Conservation (phyloP, 2,329 filamentous ascomycete genomes). For the Neoscytalidium dimidiatum region DNA sequence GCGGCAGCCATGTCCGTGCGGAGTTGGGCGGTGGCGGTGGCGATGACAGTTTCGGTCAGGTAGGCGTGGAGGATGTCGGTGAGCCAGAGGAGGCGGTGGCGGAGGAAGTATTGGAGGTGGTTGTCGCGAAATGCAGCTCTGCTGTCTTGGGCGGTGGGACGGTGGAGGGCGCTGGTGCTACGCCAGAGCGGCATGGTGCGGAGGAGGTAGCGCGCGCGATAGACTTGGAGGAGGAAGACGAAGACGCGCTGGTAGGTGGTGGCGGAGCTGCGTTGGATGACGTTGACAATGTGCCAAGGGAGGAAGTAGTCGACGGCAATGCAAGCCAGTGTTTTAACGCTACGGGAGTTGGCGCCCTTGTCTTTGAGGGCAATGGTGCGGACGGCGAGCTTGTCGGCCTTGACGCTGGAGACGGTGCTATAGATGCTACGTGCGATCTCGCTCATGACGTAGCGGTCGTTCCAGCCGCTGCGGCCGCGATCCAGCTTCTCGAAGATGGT, state of each 20-base stretch:
- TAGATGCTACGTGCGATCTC: conserved; percentile 76
- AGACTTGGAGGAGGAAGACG: conserved; percentile 75
- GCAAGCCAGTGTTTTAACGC: conserved; percentile 59
- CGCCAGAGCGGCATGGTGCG: conserved; percentile 41
- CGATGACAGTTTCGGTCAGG: conserved; percentile 71
- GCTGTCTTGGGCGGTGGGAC: conserved; percentile 30
- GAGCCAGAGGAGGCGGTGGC: conserved; percentile 76
- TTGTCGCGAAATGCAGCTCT: not conserved
- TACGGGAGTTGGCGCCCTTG: conserved; percentile 52
- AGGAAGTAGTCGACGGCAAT: conserved; percentile 66
- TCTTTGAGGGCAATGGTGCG: conserved; percentile 50
- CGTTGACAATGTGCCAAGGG: conserved; percentile 66
- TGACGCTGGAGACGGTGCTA: conserved; percentile 51
- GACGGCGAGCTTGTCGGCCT: conserved; percentile 65
- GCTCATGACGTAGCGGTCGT: conserved; percentile 78
- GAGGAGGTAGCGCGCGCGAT: conserved; percentile 68
- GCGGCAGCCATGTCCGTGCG: conserved; percentile 58
- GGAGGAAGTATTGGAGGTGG: conserved; percentile 53
- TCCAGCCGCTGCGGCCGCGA: conserved; percentile 62
- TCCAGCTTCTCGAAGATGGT: conserved; percentile 77
- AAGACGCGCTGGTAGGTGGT: conserved; percentile 71
- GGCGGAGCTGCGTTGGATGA: conserved; percentile 68
- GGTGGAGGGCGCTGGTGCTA: conserved; percentile 35
- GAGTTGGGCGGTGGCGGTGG: conserved; percentile 61
- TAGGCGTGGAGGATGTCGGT: conserved; percentile 74